Conservation (phyloP, 2,329 filamentous ascomycete genomes). For the Penicillium sp. region DNA sequence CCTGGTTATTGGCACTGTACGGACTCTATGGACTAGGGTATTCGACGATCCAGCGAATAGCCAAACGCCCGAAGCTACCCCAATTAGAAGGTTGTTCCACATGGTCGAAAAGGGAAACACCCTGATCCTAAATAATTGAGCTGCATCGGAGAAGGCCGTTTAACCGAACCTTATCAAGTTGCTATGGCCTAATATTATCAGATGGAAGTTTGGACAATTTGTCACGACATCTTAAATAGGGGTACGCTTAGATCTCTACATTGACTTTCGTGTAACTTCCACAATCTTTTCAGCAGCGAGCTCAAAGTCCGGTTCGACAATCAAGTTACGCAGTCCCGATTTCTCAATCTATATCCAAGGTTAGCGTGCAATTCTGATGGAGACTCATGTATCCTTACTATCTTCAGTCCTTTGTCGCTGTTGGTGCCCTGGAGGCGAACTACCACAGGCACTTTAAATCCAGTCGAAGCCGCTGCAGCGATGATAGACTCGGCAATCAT, state of each 20-base stretch:
- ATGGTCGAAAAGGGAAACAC: neutral
- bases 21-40: too few species aligned
- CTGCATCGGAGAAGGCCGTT: neutral
- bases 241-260: neutral
- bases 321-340: neutral
- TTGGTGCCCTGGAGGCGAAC: conserved; percentile 54
- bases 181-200: too few species aligned
- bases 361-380: neutral
- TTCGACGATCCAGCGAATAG: neutral
- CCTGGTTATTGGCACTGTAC: neutral
- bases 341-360: neutral
- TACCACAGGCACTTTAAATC: conserved; percentile 47
- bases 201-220: too few species aligned
- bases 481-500: conserved; percentile 57
- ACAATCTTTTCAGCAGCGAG: conserved; percentile 2
- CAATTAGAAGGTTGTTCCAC: neutral
- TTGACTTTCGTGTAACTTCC: neutral
- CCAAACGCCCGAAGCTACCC: neutral
- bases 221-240: neutral
- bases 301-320: conserved; percentile 4
- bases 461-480: conserved; percentile 42
- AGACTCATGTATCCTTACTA: conserved; percentile 35
- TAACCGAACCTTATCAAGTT: neutral
- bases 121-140: neutral
- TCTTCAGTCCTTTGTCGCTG: conserved; percentile 41